Evolutionary conservation across 345 rosid species (phyloP), one percentile per base, ranked within the genome.

Genomic region (Lenwebbia sp.): DNA sequence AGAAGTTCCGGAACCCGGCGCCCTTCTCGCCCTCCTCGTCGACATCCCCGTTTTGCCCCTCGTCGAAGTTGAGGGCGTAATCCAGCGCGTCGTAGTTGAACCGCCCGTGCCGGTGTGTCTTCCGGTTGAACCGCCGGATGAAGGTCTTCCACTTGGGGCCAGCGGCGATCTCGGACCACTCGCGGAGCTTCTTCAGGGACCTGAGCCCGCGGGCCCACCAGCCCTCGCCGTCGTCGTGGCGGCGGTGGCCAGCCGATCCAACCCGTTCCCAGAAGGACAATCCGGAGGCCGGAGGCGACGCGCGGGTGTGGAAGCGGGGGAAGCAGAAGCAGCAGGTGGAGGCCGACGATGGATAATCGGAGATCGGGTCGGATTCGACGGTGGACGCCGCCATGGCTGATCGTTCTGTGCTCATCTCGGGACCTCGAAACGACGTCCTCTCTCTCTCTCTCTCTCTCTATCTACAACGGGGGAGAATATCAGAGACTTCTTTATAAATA

Each of bases 141-240:
- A 97, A 97, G 33, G 98, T 97, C 89, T 97, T 97, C 99, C 99
- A 97, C 85, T 88, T 91, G 17, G 99, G 99, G 1, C 99, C 99
- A n/a, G 98, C 99, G 12, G 92, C 94, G 93, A 97, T 89, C 90
- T 96, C 99, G 2, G 99, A 96, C 99, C 98, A 96, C 91, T 95
- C 98, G 12, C 99, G 94, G 53, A 95, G 70, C 92, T 90, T 94
- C 87, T 83, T 83, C 76, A 94, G 76, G 55, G 94, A 90, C 58
- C 85, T 44, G 30, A 93, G 86, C 5, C 95, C 93, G 4, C 92
- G 90, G 5, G 86, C 56, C 99, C 98, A 94, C 91, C 96, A 93
- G 60, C 84, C 87, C 17, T 85, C 87, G n/a, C 89, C 90, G 54
- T 86, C n/a, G 13, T 53, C 78, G 49, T 17, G 49, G 51, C 84